Conservation (phyloP, 2,329 filamentous ascomycete species). For the Ceratocystis papillata region DNA sequence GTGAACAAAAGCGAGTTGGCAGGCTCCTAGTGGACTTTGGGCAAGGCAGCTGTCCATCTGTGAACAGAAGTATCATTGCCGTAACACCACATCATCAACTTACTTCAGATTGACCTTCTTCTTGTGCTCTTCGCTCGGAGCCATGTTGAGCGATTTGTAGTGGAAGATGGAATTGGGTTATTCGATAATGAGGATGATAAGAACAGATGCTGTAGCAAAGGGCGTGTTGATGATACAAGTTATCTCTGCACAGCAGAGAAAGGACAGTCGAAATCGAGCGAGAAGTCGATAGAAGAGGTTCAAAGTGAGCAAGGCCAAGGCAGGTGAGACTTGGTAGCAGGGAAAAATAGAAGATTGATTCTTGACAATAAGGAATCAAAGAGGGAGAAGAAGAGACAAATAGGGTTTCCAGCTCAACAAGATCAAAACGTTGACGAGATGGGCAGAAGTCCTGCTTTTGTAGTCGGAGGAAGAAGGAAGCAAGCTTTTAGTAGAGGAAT, state of each 20-base stretch:
- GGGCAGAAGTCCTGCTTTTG: slow-evolving; percentile 2
- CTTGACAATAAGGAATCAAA: background rate
- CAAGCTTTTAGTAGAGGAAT: background rate
- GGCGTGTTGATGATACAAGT: background rate
- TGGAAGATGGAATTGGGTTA: background rate
- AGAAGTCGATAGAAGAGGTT: background rate
- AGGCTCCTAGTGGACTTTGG: too few species aligned
- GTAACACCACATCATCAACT: slow-evolving; percentile 31
- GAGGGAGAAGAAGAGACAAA: slow-evolving; percentile 2
- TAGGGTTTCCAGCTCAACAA: slow-evolving; percentile 4
- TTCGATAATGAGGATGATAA: background rate
- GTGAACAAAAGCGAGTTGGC: background rate
- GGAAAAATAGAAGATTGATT: background rate
- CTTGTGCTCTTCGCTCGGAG: slow-evolving; percentile 53
- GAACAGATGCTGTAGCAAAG: background rate
- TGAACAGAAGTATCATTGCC: too few species aligned
- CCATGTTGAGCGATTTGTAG: slow-evolving; percentile 46
- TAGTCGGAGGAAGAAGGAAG: background rate
- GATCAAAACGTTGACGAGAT: slow-evolving; percentile 5
- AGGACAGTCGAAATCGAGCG: slow-evolving; percentile 10
- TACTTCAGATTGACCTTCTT: slow-evolving; percentile 77
- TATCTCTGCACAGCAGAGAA: slow-evolving; percentile 24
- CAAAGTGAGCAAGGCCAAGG: background rate
- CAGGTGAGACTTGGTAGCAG: background rate
- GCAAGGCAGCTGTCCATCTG: background rate